Evolutionary conservation across 1,139 yeast genomes (phyloP), one percentile per base, ranked within the genome.

Genomic region (Citeromyces siamensis): DNA sequence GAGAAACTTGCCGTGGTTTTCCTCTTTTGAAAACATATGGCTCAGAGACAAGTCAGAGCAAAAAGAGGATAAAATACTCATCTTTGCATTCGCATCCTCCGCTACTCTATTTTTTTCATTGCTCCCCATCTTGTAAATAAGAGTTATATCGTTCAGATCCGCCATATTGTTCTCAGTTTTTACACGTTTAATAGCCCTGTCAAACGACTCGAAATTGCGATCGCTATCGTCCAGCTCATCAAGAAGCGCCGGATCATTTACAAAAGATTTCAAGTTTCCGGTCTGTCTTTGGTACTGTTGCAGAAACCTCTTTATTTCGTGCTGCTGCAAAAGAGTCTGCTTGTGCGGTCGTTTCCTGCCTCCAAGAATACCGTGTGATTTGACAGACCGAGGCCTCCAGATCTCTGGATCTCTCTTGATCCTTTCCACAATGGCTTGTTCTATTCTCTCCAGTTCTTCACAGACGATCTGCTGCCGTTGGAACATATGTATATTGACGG

Each of bases 1-100:
- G 19, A 88, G 44, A 45, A 56, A 72, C 44, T 68, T 68, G 0
- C 95, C 95, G 50, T 66, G 71, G 18, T 57, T 55, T 50, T 86
- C 95, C 29, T 68, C 74, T 4, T 69, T 64, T 0, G 71, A 56
- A 49, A 82, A 85, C 10, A 71, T 38, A 1, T 52, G 41, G 10
- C 70, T 68, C 2, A 78, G 44, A 29, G 64, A 60, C 10, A 83
- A 42, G 42, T 64, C 68, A 0, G 65, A 50, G 0, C 78, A 72
- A 35, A 65, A 71, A n/a, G 56, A 52, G 39, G 81, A 68, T 35
- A 76, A 51, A 28, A 62, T 59, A 48, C 51, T 51, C 51, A 38
- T 51, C 55, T 58, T 33, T 14, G 14, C 38, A 18, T 33, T 41
- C 3, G 41, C 42, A 5, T 42, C 36, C 2, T 29, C 20, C 13